Base-by-base conservation (phyloP, 73 alveolate species). In the Paramecium sexaurelia region DNA sequence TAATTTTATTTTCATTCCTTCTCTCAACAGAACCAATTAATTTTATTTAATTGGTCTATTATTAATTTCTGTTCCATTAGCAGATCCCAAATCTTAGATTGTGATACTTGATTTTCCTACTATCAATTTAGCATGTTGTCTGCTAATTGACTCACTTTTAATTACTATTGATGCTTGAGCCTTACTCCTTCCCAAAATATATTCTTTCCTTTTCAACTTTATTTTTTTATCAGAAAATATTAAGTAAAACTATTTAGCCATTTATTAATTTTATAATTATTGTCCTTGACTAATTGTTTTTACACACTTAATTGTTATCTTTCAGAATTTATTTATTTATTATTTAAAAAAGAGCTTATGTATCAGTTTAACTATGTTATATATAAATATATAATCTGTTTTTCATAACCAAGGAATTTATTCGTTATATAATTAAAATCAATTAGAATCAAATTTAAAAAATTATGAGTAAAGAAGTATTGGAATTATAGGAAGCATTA, bases 401-500 rank as follows among this genome's bases (percentile, higher is more conserved):
- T 47, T 13, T 11, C 7, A 26, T 13, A 66, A 66, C 47, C 15
- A 11, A 66, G 47, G 4, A 24, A 26, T 26, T 26, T 29, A 29
- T 66, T 66, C 43, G 43, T 66, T 66, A 29, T 66, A 20, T 20
- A 24, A 66, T 66, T 66, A 66, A 29, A 66, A 66, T 20, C 26
- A 19, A 29, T 20, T 66, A 32, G 11, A 66, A 71, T 71, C 43
- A 71, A 78, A 78, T 78, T 41, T 39, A 22, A 78, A 78, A 29
- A 19, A 17, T 29, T 13, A 78, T 78, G 90, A 26, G 35, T n/a
- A 78, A 78, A 78, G 75, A 78, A 43, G 55, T 78, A 37, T 37
- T 26, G 22, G 94, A 88, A 15, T 20, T 88, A 37, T 40, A 88
- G 43, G 94, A 88, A 26, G 94, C 94, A 68, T 82, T 88, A 47